phyloP scores from a whole-genome alignment of 345 rosid genomes.

The Psidium friedrichsthalianum region DNA sequence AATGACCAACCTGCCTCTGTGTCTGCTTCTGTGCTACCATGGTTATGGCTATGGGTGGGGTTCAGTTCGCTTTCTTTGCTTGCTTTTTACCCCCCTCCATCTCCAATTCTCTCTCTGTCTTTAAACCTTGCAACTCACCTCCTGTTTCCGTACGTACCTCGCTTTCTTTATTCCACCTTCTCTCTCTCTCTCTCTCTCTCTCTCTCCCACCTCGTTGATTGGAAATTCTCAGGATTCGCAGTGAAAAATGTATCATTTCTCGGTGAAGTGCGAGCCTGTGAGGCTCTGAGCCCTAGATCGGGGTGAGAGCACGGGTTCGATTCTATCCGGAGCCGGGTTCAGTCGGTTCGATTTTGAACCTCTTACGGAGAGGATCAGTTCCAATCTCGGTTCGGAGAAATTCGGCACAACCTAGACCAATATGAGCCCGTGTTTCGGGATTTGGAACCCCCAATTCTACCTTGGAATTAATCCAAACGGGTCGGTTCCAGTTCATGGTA shows the following conservation, averaged over 20 bases:
- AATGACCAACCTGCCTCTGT: slow-evolving; percentile 18
- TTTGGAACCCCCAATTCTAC: too few species aligned
- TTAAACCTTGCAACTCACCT: neutral
- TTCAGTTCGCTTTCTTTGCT: neutral
- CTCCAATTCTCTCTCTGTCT: neutral
- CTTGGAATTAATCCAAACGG: too few species aligned
- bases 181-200: neutral
- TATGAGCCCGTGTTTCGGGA: too few species aligned
- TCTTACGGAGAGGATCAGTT: neutral
- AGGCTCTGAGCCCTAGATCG: neutral
- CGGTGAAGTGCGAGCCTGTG: neutral
- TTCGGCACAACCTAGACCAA: too few species aligned
- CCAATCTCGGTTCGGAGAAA: too few species aligned
- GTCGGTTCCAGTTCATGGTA: too few species aligned
- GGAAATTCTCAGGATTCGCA: neutral
- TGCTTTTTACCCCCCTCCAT: neutral
- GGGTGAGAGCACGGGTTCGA: neutral
- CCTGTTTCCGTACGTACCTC: neutral
- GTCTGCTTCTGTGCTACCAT: slow-evolving; percentile 25
- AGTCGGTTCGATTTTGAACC: neutral
- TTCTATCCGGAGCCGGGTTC: neutral
- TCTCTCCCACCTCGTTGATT: neutral
- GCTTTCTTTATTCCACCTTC: neutral
- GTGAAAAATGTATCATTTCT: neutral
- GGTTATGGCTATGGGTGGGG: slow-evolving; percentile 9